phyloP scores from a whole-genome alignment of 1,284 basidiomycete genomes.

The Marasmius oreades region DNA sequence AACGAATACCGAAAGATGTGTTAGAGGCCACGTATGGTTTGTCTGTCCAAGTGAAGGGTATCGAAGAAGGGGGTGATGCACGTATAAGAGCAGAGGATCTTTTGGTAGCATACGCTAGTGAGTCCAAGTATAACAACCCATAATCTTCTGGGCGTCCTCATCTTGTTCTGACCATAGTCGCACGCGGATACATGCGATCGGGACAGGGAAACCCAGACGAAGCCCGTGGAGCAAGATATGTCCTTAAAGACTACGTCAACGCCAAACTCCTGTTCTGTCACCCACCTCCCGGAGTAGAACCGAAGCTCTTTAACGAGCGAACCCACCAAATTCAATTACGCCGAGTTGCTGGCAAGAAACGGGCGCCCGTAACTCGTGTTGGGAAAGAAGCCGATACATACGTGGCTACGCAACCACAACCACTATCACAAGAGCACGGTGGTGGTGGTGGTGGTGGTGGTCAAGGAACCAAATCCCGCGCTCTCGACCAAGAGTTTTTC shows the following conservation, averaged over 20 bases:
- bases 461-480: slow-evolving; percentile 53
- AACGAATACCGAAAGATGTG: slow-evolving; percentile 82
- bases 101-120: slow-evolving; percentile 87
- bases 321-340: slow-evolving; percentile 64
- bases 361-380: slow-evolving; percentile 83
- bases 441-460: slow-evolving; percentile 28
- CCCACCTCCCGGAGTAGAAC: slow-evolving; percentile 72
- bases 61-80: slow-evolving; percentile 87
- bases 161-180: slow-evolving; percentile 59
- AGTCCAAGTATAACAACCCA: slow-evolving; percentile 30
- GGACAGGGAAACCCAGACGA: slow-evolving; percentile 98
- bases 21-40: slow-evolving; percentile 91
- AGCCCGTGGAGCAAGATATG: slow-evolving; percentile 87
- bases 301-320: slow-evolving; percentile 76
- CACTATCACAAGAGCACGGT: slow-evolving; percentile 23
- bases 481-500: slow-evolving; percentile 87
- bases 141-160: not conserved
- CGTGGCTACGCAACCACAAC: slow-evolving; percentile 38
- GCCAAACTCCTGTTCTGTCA: slow-evolving; percentile 91
- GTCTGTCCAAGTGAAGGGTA: slow-evolving; percentile 60
- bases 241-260: slow-evolving; percentile 98
- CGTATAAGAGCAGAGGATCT: slow-evolving; percentile 80
- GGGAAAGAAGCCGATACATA: slow-evolving; percentile 82
- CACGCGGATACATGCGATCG: slow-evolving; percentile 89
- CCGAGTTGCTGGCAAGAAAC: slow-evolving; percentile 70